Evolutionary conservation across 2,329 filamentous ascomycete species (phyloP), one percentile per base, ranked within the genome.

Genomic region (Pseudocercospora fijiensis): DNA sequence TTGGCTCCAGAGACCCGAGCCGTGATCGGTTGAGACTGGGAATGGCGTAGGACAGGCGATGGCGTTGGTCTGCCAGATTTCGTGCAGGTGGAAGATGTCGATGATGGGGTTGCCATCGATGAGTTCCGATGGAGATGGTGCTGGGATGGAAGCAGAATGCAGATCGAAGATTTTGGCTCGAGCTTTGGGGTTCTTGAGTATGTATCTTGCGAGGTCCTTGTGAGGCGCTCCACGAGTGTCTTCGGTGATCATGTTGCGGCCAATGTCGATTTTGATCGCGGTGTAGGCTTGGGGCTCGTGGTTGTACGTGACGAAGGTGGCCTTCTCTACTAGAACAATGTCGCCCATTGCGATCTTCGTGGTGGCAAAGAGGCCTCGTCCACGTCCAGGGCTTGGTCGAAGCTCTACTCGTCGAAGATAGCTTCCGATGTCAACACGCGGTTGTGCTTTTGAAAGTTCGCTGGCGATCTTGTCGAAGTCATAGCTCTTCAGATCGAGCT

Each of bases 341-440:
- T 80, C 78, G 53, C 80, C 80, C 0, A 76, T 74, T 4, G 68
- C 69, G 52, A 82, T 70, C 52, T 74, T 69, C 18, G 72, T 68
- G 0, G 74, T 72, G 0, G 80, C 78, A 62, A 83, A 82, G 2
- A 83, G 70, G 1, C 80, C 81, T 2, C 76, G 74, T 9, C 81
- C 80, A 22, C 63, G 62, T 9, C 67, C 77, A 72, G 26, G 62
- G 4, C 78, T 67, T 10, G 65, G 52, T 6, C 64, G 45, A 10
- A 69, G 57, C 11, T 65, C 57, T n/a, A 59, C 65, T 4, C 62
- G 60, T 7, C 52, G 58, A 18, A 57, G 63, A 61, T 65, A 73
- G 37, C 55, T 63, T n/a, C 68, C 71, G 16, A 60, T 56, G 26
- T 74, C 73, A 2, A 72, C 49, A 27, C 49, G 22, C 6, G 49